Evolutionary conservation across 1,139 yeast genomes (phyloP).

Genomic region (Candida tropicalis): DNA sequence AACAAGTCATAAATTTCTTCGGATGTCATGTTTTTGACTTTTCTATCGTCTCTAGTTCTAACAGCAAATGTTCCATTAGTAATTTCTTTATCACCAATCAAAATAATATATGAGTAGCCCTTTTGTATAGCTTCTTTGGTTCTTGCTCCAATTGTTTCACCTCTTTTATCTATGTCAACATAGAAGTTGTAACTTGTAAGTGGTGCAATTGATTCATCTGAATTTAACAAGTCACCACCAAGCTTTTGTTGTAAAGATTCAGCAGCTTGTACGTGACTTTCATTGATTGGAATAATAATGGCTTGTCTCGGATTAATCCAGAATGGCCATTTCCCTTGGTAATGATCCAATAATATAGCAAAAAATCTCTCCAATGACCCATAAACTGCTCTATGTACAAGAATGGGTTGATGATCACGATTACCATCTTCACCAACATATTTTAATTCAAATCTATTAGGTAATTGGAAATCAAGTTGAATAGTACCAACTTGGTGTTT

Average conservation of each 20-base stretch:
- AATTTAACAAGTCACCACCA: slow-evolving; percentile 49
- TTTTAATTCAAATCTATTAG: slow-evolving; percentile 75
- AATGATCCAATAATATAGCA: slow-evolving; percentile 89
- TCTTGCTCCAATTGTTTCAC: slow-evolving; percentile 79
- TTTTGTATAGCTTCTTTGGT: slow-evolving; percentile 75
- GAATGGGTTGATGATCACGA: slow-evolving; percentile 69
- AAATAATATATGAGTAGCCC: slow-evolving; percentile 77
- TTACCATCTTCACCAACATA: slow-evolving; percentile 57
- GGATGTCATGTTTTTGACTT: slow-evolving; percentile 44
- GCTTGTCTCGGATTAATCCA: slow-evolving; percentile 98
- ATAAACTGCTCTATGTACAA: slow-evolving; percentile 93
- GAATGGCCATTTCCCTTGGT: slow-evolving; percentile 96
- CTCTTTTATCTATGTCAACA: slow-evolving; percentile 74
- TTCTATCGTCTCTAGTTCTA: slow-evolving; percentile 60
- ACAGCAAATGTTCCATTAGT: slow-evolving; percentile 62
- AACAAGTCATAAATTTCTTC: slow-evolving; percentile 55
- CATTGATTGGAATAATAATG: slow-evolving; percentile 77
- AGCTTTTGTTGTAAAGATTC: slow-evolving; percentile 46
- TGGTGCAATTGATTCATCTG: slow-evolving; percentile 42
- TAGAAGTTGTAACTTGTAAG: slow-evolving; percentile 65
- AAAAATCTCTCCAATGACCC: slow-evolving; percentile 93
- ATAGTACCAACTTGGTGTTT: slow-evolving; percentile 95
- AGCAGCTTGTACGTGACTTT: slow-evolving; percentile 57
- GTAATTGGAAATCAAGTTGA: slow-evolving; percentile 94
- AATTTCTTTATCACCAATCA: slow-evolving; percentile 87